Evolutionary conservation across 2,329 filamentous ascomycete genomes (phyloP), one percentile per base, ranked within the genome.

Genomic region (Epichloe baconii): DNA sequence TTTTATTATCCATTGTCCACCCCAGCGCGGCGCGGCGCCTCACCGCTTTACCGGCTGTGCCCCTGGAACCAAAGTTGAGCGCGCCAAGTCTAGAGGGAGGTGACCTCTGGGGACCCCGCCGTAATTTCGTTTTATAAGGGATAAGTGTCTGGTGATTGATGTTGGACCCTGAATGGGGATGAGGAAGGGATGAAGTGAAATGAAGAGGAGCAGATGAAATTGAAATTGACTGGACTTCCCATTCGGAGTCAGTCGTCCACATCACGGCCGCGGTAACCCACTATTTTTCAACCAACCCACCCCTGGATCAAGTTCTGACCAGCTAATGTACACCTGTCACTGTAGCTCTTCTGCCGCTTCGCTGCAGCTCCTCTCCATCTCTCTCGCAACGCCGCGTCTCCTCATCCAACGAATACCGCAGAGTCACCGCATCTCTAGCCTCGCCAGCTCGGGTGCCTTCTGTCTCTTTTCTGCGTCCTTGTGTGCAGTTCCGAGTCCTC

Each of bases 401-500:
- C 35, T 45, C 40, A 8, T 23, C 48, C 40, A 34, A n/a, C 52
- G 40, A 44, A 26, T 40, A 15, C 26, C 34, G 19, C 19, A 21
- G 19, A 21, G 19, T 21, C 19, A 21, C 19, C 19, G 36, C 48
- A 41, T 48, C 21, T 43, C 41, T 38, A 44, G 47, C 45, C 44
- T 51, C 37, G 47, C 41, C 48, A 51, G 52, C 40, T 41, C 21
- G 34, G 44, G 40, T 48, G 44, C 35, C n/a, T 50, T 26, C 23
- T 40, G 34, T 48, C 5, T 19, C 31, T 36, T 2, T 45, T 42
- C 35, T 48, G 44, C 19, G 35, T 38, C 23, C 21, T 44, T 36
- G 37, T 37, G 4, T 40, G 34, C 12, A 21, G 17, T 26, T 34
- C 31, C 45, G 26, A 4, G 4, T n/a, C 44, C 21, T 47, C 11